Percentiles rank a stretch among this genome's conserved stretches.
phyloP scores from a whole-genome alignment of 495 filamentous ascomycete genomes.

The Aspergillus asperescens region DNA sequence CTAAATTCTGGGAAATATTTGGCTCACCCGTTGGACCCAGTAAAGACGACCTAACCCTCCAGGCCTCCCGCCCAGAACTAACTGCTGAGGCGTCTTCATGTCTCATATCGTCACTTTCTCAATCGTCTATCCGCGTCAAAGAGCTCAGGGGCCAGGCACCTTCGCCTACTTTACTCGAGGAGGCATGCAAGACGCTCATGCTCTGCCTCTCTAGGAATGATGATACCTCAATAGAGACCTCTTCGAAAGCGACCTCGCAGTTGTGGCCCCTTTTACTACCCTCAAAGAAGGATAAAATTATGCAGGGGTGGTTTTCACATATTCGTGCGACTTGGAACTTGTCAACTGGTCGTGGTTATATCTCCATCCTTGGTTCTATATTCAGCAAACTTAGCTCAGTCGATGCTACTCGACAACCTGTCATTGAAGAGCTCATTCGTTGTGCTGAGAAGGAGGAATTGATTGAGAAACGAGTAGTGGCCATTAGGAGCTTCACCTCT shows the following conservation, averaged over 20 bases:
- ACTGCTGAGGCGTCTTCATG: slow-evolving; percentile 59
- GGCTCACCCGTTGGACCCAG: slow-evolving; percentile 31
- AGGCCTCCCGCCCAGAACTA: slow-evolving; percentile 60
- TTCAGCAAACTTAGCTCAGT: slow-evolving; percentile 29
- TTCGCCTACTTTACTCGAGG: slow-evolving; percentile 27
- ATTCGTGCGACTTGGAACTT: slow-evolving; percentile 34
- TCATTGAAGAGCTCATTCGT: slow-evolving; percentile 32
- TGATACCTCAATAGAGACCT: slow-evolving; percentile 42
- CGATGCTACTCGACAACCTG: slow-evolving; percentile 20
- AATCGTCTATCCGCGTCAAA: slow-evolving; percentile 7
- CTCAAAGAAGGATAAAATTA: slow-evolving; percentile 28
- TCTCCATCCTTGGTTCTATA: slow-evolving; percentile 39
- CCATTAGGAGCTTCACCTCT: slow-evolving; percentile 53
- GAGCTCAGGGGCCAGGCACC: slow-evolving; percentile 11
- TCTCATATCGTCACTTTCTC: slow-evolving; percentile 45
- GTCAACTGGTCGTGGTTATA: slow-evolving; percentile 41
- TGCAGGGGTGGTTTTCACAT: slow-evolving; percentile 36
- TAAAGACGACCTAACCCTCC: slow-evolving; percentile 41
- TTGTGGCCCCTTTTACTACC: slow-evolving; percentile 37
- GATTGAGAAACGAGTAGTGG: slow-evolving; percentile 55
- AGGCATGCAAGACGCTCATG: slow-evolving; percentile 35
- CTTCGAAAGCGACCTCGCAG: slow-evolving; percentile 41
- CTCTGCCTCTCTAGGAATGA: slow-evolving; percentile 45
- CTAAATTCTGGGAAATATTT: slow-evolving; percentile 39
- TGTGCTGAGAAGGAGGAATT: slow-evolving; percentile 39